Conservation (phyloP, 2,329 filamentous ascomycete species). For the Aspergillus carbonarius region DNA sequence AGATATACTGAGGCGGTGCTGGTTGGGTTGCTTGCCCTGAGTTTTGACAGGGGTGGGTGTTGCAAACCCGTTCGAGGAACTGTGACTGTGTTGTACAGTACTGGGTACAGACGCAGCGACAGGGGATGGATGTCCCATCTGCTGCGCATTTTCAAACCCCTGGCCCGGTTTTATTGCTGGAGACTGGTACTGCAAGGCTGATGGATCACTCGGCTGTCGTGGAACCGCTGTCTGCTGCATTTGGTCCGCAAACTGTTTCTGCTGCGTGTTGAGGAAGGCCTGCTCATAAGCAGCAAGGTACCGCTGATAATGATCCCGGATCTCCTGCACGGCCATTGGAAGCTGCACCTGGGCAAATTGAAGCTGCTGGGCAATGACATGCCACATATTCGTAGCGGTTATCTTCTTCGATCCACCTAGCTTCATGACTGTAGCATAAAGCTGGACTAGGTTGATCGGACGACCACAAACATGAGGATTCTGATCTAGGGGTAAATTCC, state of each 20-base stretch:
- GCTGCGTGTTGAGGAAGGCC: slow-evolving; percentile 45
- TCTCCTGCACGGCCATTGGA: slow-evolving; percentile 65
- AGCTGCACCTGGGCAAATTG: slow-evolving; percentile 61
- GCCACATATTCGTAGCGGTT: slow-evolving; percentile 70
- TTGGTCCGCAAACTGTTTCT: slow-evolving; percentile 45
- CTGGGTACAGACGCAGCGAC: slow-evolving; percentile 30
- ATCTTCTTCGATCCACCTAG: slow-evolving; percentile 75
- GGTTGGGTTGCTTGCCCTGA: slow-evolving; percentile 33
- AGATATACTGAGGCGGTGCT: slow-evolving; percentile 33
- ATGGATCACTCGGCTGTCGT: slow-evolving; percentile 35
- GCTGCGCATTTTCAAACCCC: slow-evolving; percentile 41
- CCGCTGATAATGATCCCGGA: slow-evolving; percentile 71
- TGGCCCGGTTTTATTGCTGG: slow-evolving; percentile 52
- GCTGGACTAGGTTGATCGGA: slow-evolving; percentile 68
- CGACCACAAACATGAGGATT: slow-evolving; percentile 73
- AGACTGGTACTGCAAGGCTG: slow-evolving; percentile 46
- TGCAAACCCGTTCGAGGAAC: slow-evolving; percentile 41
- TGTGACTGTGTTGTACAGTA: slow-evolving; percentile 30
- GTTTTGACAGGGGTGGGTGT: slow-evolving; percentile 37
- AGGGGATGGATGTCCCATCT: slow-evolving; percentile 35
- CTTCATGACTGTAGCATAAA: slow-evolving; percentile 77
- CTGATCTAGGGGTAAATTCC: slow-evolving; percentile 70
- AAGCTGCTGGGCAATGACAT: slow-evolving; percentile 65
- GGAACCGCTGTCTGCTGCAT: slow-evolving; percentile 46
- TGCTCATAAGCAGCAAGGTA: slow-evolving; percentile 75